Evolutionary conservation across 495 filamentous ascomycete species (phyloP), one percentile per base, ranked within the genome.

Genomic region (Neurospora sp.): DNA sequence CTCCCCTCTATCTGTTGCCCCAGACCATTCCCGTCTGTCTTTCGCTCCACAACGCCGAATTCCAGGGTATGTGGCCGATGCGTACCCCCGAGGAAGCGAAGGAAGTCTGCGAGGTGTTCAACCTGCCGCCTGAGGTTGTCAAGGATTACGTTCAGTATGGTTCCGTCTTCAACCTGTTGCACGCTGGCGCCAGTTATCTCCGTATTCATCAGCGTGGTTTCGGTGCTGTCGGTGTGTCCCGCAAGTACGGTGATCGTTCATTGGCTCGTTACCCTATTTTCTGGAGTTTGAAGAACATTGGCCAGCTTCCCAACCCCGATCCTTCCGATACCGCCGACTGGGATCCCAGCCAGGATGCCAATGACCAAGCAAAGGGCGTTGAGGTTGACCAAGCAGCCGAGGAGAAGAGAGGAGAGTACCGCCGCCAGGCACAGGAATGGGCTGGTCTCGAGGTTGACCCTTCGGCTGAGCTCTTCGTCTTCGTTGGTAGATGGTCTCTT

Each of bases 401-500:
- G 78, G 80, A 84, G 38, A 82, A 82, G 40, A 79, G 91, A 74
- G 85, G 80, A 2, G 87, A 87, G 6, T 81, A 92, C 31, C 88
- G 88, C 62, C 84, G 86, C 6, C 91, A 93, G 75, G 92, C 92
- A 6, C 92, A 94, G 76, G 89, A 92, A 80, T 94, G 92, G 92
- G 92, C 92, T 38, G 89, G 89, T 8, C 83, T 94, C 0, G 82
- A 91, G 1, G 85, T 89, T 71, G 87, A 90, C 71, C 86, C 91
- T 10, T 83, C 88, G 42, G 92, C 92, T 4, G 92, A 94, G 73
- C 84, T 94, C 31, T 86, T 93, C 74, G 92, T 93, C 13, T 94
- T 94, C 75, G 92, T 94, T 48, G 92, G 92, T 54, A 87, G 92
- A 69, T 94, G 92, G 92, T 91, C 89, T 6, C 89, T 90, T 85